phyloP scores from a whole-genome alignment of 2,329 filamentous ascomycete species.

The Huntiella decipiens region DNA sequence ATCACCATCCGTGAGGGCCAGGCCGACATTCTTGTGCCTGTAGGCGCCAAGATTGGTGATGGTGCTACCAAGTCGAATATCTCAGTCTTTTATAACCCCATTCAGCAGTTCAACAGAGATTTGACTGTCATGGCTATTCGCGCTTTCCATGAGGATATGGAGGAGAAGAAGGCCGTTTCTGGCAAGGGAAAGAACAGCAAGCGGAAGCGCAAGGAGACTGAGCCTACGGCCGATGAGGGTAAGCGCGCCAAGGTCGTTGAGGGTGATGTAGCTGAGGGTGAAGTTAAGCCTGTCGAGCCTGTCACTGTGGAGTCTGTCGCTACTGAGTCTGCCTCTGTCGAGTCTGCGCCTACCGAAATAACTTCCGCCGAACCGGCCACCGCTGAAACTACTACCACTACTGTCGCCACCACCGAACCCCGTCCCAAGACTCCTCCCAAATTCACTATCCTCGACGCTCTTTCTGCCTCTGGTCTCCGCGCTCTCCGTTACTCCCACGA shows the following conservation, averaged over 20 bases:
- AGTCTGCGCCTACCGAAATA: neutral
- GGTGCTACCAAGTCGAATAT: constrained; percentile 43
- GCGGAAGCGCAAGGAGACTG: constrained; percentile 23
- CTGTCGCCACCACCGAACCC: constrained; percentile 40
- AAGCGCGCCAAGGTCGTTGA: constrained; percentile 15
- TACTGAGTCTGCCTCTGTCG: neutral
- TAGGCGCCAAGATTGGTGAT: constrained; percentile 27
- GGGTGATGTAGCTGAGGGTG: neutral
- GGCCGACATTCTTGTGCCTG: constrained; percentile 36
- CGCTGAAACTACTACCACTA: constrained; percentile 79
- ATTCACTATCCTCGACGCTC: constrained; percentile 81
- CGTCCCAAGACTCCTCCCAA: constrained; percentile 18
- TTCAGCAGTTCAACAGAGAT: constrained; percentile 97
- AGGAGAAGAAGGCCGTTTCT: constrained; percentile 26
- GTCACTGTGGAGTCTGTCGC: neutral
- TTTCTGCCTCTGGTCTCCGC: constrained; percentile 83
- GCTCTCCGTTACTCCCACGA: constrained; percentile 85
- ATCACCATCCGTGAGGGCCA: constrained; percentile 35
- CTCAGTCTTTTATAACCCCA: constrained; percentile 88
- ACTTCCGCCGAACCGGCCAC: constrained; percentile 58
- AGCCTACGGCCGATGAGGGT: constrained; percentile 25
- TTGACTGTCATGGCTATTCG: constrained; percentile 83
- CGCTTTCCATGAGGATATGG: constrained; percentile 55
- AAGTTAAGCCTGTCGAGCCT: neutral
- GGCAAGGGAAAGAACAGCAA: constrained; percentile 17